Evolutionary conservation across 192 early-diverging fungal species (phyloP), one percentile per base, ranked within the genome.

Genomic region (Entomortierella beljakovae): DNA sequence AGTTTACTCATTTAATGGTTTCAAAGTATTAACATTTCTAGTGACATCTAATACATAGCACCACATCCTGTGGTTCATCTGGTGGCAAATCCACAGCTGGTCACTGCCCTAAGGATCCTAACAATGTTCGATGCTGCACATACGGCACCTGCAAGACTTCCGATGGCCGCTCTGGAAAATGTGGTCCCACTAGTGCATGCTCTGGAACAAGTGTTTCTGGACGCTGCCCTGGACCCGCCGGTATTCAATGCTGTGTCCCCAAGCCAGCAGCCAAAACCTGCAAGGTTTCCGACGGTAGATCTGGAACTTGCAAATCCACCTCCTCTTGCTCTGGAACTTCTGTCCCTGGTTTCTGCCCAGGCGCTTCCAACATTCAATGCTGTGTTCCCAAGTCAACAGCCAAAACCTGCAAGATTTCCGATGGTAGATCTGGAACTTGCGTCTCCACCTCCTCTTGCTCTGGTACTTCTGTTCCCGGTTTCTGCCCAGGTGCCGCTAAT

Each of bases 191-290:
- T 52, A 52, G 50, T 22, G 26, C 50, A n/a, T 52, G 50, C 50
- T 52, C 50, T 52, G 50, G 50, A 8, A 52, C 50, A 13, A 22
- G 18, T 52, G 20, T 52, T 22, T 7, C 50, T n/a, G 50, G 50
- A 25, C 26, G 15, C 50, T 52, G 50, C 50, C 50, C 50, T 2
- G 50, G 50, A 25, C 22, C 50, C 23, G 8, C 22, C 7, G 26
- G 26, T 22, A 52, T 52, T n/a, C 50, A 52, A 52, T 52, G 50
- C 50, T 52, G 50, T 22, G 50, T 52, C 23, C 37, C 37, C 13
- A 38, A 38, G 37, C n/a, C n/a, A n/a, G n/a, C n/a, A n/a, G n/a
- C n/a, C 13, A 38, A 6, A 6, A 8, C 37, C 6, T 38, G 37
- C 37, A 38, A 46, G 43, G 15, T 46, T 46, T 20, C 15, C 43